Percentiles rank a stretch among this genome's conserved stretches.
Conservation (phyloP, 2,329 filamentous ascomycete species). For the Saccharata proteae region DNA sequence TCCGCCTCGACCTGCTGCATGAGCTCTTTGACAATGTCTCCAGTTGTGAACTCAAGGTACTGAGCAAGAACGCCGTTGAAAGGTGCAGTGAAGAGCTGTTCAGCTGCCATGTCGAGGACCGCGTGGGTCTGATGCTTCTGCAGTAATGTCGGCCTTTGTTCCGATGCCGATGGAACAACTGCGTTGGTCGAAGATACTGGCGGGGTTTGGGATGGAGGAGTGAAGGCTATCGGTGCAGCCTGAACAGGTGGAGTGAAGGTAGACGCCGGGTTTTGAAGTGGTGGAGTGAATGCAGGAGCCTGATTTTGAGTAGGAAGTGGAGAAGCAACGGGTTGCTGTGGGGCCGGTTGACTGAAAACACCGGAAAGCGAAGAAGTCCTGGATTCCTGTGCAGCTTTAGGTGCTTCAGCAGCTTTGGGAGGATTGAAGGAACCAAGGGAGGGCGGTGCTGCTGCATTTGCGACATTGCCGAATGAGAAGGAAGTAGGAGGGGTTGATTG, state of each 20-base stretch:
- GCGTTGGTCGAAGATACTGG: constrained; percentile 17
- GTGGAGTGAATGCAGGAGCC: neutral
- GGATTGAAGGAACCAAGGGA: constrained; percentile 6
- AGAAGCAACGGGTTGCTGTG: neutral
- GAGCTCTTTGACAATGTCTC: neutral
- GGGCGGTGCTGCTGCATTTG: neutral
- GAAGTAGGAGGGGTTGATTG: neutral
- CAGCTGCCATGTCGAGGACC: constrained; percentile 13
- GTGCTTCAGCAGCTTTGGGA: too few relatives aligned
- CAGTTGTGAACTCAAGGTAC: neutral
- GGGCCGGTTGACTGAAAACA: neutral
- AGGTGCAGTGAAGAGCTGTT: constrained; percentile 1
- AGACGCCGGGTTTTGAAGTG: neutral
- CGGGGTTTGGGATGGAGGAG: neutral
- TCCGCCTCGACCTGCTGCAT: neutral
- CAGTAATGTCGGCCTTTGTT: constrained; percentile 16
- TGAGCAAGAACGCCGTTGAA: constrained; percentile 2
- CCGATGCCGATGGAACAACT: constrained; percentile 22
- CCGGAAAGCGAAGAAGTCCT: neutral
- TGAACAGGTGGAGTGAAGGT: neutral
- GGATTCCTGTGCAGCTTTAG: constrained; percentile 1
- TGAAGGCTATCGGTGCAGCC: too few relatives aligned
- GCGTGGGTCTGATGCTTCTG: constrained; percentile 19
- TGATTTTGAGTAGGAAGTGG: neutral
- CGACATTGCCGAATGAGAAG: too few relatives aligned